phyloP scores from a whole-genome alignment of 1,284 basidiomycete genomes.

The Rhodotorula sp. region DNA sequence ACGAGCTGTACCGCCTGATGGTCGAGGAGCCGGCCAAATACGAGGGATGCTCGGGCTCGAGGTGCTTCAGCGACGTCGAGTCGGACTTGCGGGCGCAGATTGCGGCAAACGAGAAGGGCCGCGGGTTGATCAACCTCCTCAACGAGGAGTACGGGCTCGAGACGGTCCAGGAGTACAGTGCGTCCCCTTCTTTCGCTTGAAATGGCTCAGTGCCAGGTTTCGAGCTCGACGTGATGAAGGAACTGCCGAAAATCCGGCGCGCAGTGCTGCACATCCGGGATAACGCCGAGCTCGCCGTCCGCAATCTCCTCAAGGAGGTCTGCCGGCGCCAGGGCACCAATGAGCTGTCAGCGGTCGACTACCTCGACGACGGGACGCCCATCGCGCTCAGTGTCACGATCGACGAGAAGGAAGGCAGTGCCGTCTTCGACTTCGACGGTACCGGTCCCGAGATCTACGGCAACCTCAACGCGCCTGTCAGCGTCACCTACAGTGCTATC shows the following conservation, averaged over 20 bases:
- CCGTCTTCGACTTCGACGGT: constrained; percentile 84
- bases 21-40: constrained; percentile 81
- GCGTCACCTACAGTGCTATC: constrained; percentile 86
- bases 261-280: constrained; percentile 60
- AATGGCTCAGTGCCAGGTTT: too few species aligned
- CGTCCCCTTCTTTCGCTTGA: too few species aligned
- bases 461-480: constrained; percentile 78
- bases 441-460: constrained; percentile 44
- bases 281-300: constrained; percentile 86
- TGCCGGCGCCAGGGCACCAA: constrained; percentile 57
- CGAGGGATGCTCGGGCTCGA: constrained; percentile 59
- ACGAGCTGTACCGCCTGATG: constrained; percentile 73
- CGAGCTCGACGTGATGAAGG: too few species aligned
- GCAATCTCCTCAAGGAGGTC: constrained; percentile 77
- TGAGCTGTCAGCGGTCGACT: constrained; percentile 67
- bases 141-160: constrained; percentile 81
- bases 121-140: constrained; percentile 55
- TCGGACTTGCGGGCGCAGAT: constrained; percentile 94
- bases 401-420: constrained; percentile 69
- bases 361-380: constrained; percentile 84
- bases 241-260: constrained; percentile 59
- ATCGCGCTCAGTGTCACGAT: constrained; percentile 80
- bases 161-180: constrained; percentile 76
- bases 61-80: constrained; percentile 73
- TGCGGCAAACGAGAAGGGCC: constrained; percentile 81